Conservation (phyloP, 1,284 basidiomycete genomes). For the Tilletiopsis washingtonensis region DNA sequence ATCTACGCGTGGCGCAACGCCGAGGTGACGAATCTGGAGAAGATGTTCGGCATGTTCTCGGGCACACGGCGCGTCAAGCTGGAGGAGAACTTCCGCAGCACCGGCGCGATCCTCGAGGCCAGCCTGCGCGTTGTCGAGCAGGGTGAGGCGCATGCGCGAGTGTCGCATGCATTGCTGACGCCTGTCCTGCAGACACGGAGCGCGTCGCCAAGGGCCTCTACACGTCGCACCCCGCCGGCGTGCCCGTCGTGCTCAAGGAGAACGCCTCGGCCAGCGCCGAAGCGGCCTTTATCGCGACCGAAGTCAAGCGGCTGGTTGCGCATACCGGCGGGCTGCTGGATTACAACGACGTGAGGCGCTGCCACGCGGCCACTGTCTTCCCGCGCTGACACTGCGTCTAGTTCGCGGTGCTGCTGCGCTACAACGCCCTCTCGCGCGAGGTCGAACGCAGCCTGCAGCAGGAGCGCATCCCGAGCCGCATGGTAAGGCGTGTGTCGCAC, state of each 20-base stretch:
- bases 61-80: conserved; percentile 59
- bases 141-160: conserved; percentile 51
- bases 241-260: conserved; percentile 50
- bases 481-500: conserved; percentile 51
- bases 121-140: conserved; percentile 73
- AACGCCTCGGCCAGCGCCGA: conserved; percentile 24
- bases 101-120: conserved; percentile 65
- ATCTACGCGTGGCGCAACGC: conserved; percentile 70
- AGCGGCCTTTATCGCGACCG: conserved; percentile 57
- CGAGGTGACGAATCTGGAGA: conserved; percentile 39
- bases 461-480: conserved; percentile 66
- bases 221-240: conserved; percentile 61
- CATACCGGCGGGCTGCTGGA: conserved; percentile 64
- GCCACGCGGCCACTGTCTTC: not conserved
- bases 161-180: not conserved
- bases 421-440: conserved; percentile 69
- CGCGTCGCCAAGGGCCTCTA: conserved; percentile 69
- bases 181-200: conserved; percentile 55
- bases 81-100: conserved; percentile 83
- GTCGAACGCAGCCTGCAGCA: conserved; percentile 72
- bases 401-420: conserved; percentile 59
- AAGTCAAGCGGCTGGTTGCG: conserved; percentile 70
- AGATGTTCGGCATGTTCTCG: conserved; percentile 33
- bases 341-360: conserved; percentile 63
- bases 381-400: conserved; percentile 16